phyloP scores from a whole-genome alignment of 108 stramenopile genomes.

The Licmophora abbreviata region DNA sequence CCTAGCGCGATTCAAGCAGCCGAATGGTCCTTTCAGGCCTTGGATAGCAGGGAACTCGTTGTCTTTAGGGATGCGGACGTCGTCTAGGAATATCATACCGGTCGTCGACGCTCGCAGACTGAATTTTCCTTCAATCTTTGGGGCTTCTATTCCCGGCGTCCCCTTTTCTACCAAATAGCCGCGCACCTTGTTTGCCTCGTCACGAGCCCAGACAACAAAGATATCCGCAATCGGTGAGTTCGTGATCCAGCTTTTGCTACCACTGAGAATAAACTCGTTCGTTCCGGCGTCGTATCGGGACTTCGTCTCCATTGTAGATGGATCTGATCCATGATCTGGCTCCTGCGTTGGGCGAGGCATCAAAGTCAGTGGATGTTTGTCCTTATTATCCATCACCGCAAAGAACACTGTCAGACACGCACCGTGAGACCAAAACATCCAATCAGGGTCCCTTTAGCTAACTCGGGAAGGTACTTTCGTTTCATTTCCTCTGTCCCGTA shows the following conservation, averaged over 20 bases:
- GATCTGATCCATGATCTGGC: slow-evolving; percentile 94
- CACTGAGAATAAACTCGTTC: slow-evolving; percentile 83
- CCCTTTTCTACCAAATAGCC: slow-evolving; percentile 89
- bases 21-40: slow-evolving; percentile 82
- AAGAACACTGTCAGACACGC: slow-evolving; percentile 3
- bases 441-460: slow-evolving; percentile 73
- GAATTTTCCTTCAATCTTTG: slow-evolving; percentile 90
- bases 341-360: slow-evolving; percentile 46
- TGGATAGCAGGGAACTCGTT: slow-evolving; percentile 42
- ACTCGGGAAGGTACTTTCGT: slow-evolving; percentile 79
- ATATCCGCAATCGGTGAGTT: slow-evolving; percentile 94
- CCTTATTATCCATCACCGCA: not conserved
- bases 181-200: slow-evolving; percentile 65
- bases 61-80: slow-evolving; percentile 68
- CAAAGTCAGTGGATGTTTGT: too few species aligned
- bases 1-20: slow-evolving; percentile 92
- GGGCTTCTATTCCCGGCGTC: slow-evolving; percentile 66
- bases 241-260: slow-evolving; percentile 97
- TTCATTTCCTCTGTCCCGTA: slow-evolving; percentile 84
- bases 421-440: slow-evolving; percentile 95
- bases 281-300: slow-evolving; percentile 61
- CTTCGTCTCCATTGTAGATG: slow-evolving; percentile 84
- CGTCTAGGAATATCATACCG: slow-evolving; percentile 91
- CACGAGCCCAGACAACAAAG: slow-evolving; percentile 85
- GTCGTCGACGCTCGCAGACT: slow-evolving; percentile 78